Conservation (phyloP, 371 early-diverging fungal genomes). For the Mucor irregularis region DNA sequence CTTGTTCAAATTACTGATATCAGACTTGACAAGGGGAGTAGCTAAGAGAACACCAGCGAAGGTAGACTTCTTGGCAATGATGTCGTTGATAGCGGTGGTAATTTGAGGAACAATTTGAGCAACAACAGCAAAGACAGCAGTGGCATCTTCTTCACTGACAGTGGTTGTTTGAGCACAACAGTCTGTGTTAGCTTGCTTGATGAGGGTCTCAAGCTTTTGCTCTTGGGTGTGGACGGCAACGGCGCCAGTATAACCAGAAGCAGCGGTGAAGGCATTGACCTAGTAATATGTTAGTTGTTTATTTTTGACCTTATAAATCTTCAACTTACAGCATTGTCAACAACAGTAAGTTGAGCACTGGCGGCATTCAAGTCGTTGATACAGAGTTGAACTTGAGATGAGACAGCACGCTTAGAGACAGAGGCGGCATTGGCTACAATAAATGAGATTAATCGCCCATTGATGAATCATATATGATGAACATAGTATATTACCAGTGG, state of each 20-base stretch:
- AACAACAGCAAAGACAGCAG: conserved; percentile 18
- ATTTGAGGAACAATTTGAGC: conserved; percentile 12
- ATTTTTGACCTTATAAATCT: neutral
- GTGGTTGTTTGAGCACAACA: conserved; percentile 10
- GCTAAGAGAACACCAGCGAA: conserved; percentile 15
- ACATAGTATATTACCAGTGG: no score
- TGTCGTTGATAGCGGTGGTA: conserved; percentile 2
- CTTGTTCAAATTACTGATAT: conserved; percentile 14
- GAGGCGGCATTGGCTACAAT: conserved; percentile 22
- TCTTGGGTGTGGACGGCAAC: conserved; percentile 7
- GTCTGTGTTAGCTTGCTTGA: conserved; percentile 14
- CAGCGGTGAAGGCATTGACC: conserved; percentile 12
- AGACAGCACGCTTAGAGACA: conserved; percentile 12
- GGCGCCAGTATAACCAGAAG: conserved; percentile 21
- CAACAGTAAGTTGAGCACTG: conserved; percentile 6
- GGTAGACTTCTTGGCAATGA: conserved; percentile 16
- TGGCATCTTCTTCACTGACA: conserved; percentile 17
- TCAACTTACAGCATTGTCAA: conserved; percentile 16
- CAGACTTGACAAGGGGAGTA: conserved; percentile 13
- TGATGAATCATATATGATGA: neutral
- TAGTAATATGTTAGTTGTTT: neutral
- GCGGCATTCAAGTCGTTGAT: conserved; percentile 15
- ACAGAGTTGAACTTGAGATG: conserved; percentile 14
- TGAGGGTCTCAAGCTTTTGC: conserved; percentile 6
- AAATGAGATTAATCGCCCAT: no score